Conservation (phyloP, 1,284 basidiomycete species). For the Macrocystidia cucumis region DNA sequence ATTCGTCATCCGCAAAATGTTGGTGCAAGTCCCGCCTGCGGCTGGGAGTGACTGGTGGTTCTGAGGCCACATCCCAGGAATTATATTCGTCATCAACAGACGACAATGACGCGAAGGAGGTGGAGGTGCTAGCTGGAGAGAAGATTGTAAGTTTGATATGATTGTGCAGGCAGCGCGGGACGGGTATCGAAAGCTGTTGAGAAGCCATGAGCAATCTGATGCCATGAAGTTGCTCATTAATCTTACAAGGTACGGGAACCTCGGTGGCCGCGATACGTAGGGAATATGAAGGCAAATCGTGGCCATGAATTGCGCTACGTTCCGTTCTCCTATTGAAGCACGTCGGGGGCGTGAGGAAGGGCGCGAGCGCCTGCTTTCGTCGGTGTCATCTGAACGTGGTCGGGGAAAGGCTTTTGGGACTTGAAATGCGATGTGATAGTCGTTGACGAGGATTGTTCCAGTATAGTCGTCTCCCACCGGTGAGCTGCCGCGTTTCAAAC, state of each 20-base stretch:
- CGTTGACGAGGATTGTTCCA: slow-evolving; percentile 67
- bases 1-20: slow-evolving; percentile 74
- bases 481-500: slow-evolving; percentile 22
- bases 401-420: slow-evolving; percentile 58
- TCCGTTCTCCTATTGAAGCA: slow-evolving; percentile 49
- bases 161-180: slow-evolving; percentile 70
- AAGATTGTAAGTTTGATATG: slow-evolving; percentile 66
- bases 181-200: slow-evolving; percentile 64
- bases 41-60: slow-evolving; percentile 62
- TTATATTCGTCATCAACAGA: slow-evolving; percentile 61
- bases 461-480: slow-evolving; percentile 59
- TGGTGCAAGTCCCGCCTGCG: slow-evolving; percentile 51
- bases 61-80: slow-evolving; percentile 70
- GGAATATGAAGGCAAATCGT: slow-evolving; percentile 72
- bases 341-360: slow-evolving; percentile 34
- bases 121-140: slow-evolving; percentile 44
- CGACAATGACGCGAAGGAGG: slow-evolving; percentile 66
- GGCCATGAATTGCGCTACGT: slow-evolving; percentile 64
- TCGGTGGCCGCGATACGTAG: slow-evolving; percentile 54
- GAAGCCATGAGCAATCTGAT: slow-evolving; percentile 4
- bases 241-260: slow-evolving; percentile 63
- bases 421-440: slow-evolving; percentile 69
- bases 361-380: slow-evolving; percentile 21
- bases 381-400: no score
- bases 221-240: slow-evolving; percentile 1